A percentile compares a stretch with the other conserved stretches of the same genome.
These are phyloP conservation scores for Ogataea methylovora DNA, from an alignment of 805 yeast species.

Conservation along the genomic window DNA sequence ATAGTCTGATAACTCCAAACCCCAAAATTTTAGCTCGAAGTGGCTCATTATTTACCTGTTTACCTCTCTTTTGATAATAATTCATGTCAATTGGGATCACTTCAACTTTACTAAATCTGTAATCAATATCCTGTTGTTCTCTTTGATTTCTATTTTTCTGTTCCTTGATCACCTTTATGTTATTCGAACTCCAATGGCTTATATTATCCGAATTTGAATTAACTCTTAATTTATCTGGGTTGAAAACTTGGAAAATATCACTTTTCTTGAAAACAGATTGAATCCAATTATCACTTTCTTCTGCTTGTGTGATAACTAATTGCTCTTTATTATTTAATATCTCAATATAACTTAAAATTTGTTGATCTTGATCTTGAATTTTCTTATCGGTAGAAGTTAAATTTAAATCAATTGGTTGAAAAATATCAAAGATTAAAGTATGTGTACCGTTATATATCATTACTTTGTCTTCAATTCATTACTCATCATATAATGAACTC, in stretches of 20 bases:
- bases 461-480: too few species aligned
- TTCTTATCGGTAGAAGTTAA: too few species aligned
- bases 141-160: too few species aligned
- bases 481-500: too few species aligned
- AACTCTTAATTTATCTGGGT: neutral
- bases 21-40: conserved; percentile 61
- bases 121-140: conserved; percentile 22
- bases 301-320: conserved; percentile 11
- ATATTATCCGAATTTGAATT: too few species aligned
- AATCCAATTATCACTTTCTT: conserved; percentile 15
- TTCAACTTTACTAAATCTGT: conserved; percentile 27
- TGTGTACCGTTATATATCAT: conserved; percentile 9
- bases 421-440: conserved; percentile 21
- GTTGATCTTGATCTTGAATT: too few species aligned
- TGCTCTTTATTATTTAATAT: conserved; percentile 11
- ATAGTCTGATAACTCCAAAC: conserved; percentile 65
- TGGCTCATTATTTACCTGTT: conserved; percentile 26
- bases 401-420: conserved; percentile 16
- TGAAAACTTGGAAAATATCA: conserved; percentile 18
- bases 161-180: too few species aligned
- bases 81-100: conserved; percentile 23
- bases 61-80: conserved; percentile 3
- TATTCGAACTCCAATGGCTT: too few species aligned
- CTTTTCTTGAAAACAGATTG: conserved; percentile 9
- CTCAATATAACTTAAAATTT: conserved; percentile 1